These are phyloP conservation scores for Glonium stellatum DNA, from an alignment of 495 filamentous ascomycete genomes.

Conservation along the genomic window DNA sequence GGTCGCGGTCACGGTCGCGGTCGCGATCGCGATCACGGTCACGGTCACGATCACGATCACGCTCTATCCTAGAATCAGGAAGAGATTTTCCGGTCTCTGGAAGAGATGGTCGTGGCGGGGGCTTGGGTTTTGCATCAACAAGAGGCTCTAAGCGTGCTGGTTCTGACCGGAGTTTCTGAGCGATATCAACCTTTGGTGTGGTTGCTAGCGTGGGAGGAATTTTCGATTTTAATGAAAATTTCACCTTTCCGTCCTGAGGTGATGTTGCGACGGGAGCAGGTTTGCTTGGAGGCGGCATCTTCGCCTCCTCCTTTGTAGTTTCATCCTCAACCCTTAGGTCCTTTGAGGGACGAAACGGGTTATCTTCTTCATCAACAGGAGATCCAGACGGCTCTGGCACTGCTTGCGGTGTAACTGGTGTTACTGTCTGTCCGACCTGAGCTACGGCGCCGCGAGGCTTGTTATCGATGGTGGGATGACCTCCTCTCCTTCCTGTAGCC, in stretches of 20 bases:
- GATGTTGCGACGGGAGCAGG: conserved; percentile 43
- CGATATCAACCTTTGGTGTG: conserved; percentile 62
- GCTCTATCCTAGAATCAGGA: conserved; percentile 12
- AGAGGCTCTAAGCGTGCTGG: conserved; percentile 17
- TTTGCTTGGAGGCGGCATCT: conserved; percentile 45
- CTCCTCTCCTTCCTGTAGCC: conserved; percentile 38
- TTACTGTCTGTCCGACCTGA: conserved; percentile 5
- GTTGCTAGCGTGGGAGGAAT: conserved; percentile 44
- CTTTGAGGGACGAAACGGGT: conserved; percentile 56
- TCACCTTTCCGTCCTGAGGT: conserved; percentile 62
- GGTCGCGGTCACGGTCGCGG: conserved; percentile 39
- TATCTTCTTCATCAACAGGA: conserved; percentile 48
- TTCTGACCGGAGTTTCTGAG: conserved; percentile 60
- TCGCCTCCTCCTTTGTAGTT: conserved; percentile 40
- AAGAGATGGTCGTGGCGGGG: conserved; percentile 4
- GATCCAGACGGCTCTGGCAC: conserved; percentile 28
- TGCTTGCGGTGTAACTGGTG: conserved; percentile 26
- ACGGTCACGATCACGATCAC: conserved; percentile 40
- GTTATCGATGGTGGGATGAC: conserved; percentile 33
- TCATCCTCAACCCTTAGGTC: conserved; percentile 60
- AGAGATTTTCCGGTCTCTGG: conserved; percentile 22
- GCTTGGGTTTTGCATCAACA: conserved; percentile 12
- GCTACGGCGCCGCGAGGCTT: conserved; percentile 4
- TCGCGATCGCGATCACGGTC: conserved; percentile 33
- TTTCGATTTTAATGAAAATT: conserved; percentile 81